A percentile compares a stretch with the other conserved stretches of the same genome.
These are phyloP conservation scores for Bothriochloa decipiens DNA, from an alignment of 176 grass and related monocot genomes.

Conservation along the genomic window DNA sequence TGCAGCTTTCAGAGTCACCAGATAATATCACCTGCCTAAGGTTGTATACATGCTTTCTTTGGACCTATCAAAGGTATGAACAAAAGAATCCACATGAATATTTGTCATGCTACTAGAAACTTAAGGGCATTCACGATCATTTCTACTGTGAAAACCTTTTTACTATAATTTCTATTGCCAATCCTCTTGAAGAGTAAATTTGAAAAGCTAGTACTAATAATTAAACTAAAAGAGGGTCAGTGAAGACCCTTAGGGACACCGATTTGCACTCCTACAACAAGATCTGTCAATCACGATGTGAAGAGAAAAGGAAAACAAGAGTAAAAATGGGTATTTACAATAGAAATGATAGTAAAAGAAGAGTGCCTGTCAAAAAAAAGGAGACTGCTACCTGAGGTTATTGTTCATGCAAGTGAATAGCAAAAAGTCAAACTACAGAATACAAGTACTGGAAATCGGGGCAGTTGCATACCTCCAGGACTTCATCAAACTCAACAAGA, in stretches of 20 bases:
- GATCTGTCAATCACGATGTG: neutral
- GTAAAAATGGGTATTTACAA: neutral
- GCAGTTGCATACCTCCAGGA: constrained; percentile 66
- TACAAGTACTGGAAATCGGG: neutral
- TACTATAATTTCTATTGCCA: neutral
- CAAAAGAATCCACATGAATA: constrained; percentile 19
- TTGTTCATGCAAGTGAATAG: neutral
- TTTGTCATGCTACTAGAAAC: constrained; percentile 8
- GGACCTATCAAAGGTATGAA: constrained; percentile 65
- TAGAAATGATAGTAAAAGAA: neutral
- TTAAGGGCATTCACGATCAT: neutral
- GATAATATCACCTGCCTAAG: constrained; percentile 98
- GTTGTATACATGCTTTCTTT: constrained; percentile 95
- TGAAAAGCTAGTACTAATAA: neutral
- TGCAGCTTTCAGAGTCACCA: constrained; percentile 78
- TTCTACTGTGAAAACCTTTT: neutral
- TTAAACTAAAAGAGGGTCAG: neutral
- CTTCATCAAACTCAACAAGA: constrained; percentile 99
- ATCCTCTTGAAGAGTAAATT: neutral
- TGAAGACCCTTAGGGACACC: neutral
- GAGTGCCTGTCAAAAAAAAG: neutral
- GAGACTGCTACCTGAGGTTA: neutral
- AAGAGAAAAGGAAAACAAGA: neutral
- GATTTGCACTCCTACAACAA: neutral
- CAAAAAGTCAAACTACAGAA: neutral